Evolutionary conservation across 495 filamentous ascomycete species (phyloP), one percentile per base, ranked within the genome.

Genomic region (Cercophora sp.): DNA sequence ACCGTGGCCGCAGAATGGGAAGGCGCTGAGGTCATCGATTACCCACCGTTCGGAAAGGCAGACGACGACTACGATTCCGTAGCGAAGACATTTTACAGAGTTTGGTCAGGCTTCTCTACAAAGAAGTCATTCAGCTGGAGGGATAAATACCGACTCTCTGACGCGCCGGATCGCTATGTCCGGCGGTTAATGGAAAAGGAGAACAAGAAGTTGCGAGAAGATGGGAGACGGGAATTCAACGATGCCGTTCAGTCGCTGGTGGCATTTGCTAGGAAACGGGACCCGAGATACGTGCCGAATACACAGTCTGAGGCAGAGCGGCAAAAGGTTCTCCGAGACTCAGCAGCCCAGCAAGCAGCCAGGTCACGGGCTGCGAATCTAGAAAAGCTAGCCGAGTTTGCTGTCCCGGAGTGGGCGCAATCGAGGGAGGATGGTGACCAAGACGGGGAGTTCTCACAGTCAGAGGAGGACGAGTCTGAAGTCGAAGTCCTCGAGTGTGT

Each of bases 151-250:
- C 82, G 85, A 29, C 77, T 85, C 37, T 84, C 84, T 0, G 90
- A 96, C 47, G 92, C 91, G 0, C 90, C 88, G 9, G 93, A 99
- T 70, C 84, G 93, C 45, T 81, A 85, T 31, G 71, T 87, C 22
- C 82, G 94, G 55, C 78, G 94, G 43, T 59, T 89, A 52, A 93
- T 97, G 83, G 94, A 96, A 64, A 96, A 96, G 65, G 91, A 96
- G 69, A 99, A 99, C 67, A 88, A 83, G 57, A 84, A 83, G 36
- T 69, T 87, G n/a, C 78, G 93, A 51, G 89, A 95, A 8, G 86
- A 88, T 31, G 88, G 81, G 1, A 82, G 89, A 24, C 81, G 85
- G 35, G 87, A 96, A 51, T 97, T 92, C 71, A 97, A 96, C 70
- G 89, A 96, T 56, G 85, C 88, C 9, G 91, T 99, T n/a, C 64